Conservation (phyloP, 2,329 filamentous ascomycete species). For the Diplodia mutila region DNA sequence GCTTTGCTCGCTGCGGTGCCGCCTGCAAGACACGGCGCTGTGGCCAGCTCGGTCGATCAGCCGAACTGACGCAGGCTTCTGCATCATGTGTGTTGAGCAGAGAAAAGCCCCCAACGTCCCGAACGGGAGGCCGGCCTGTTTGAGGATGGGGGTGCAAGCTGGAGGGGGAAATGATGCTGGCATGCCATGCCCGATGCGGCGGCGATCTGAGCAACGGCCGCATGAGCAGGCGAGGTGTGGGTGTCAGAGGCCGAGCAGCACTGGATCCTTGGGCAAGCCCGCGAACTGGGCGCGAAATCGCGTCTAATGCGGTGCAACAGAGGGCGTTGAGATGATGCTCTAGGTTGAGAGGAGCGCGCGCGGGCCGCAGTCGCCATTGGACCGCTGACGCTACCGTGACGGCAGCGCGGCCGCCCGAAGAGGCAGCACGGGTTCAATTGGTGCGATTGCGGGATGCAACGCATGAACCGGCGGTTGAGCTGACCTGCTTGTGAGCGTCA, state of each 20-base stretch:
- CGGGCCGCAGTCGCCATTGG: conserved; percentile 1
- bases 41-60: conserved; percentile 25
- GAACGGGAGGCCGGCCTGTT: not conserved
- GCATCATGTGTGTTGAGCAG: conserved; percentile 19
- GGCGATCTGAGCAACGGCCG: not conserved
- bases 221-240: not conserved
- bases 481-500: conserved; percentile 1
- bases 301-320: conserved; percentile 20
- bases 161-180: conserved; percentile 1
- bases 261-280: not conserved
- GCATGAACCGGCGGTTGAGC: conserved; percentile 18
- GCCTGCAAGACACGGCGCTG: conserved; percentile 19
- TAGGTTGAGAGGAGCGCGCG: not conserved
- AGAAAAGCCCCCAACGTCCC: conserved; percentile 21
- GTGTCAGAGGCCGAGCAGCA: conserved; percentile 4
- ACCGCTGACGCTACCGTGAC: conserved; percentile 20
- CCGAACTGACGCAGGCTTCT: conserved; percentile 21
- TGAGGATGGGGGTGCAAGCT: too few relatives aligned
- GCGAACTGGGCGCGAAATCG: not conserved
- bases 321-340: conserved; percentile 5
- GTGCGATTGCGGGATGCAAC: conserved; percentile 10
- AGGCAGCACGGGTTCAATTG: not conserved
- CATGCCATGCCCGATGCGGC: conserved; percentile 9
- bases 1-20: conserved; percentile 16
- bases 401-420: not conserved